A percentile compares a stretch with the other conserved stretches of the same genome.
Conservation (phyloP, 1,139 yeast species). For the Zhuliangozyma blackwelliae region DNA sequence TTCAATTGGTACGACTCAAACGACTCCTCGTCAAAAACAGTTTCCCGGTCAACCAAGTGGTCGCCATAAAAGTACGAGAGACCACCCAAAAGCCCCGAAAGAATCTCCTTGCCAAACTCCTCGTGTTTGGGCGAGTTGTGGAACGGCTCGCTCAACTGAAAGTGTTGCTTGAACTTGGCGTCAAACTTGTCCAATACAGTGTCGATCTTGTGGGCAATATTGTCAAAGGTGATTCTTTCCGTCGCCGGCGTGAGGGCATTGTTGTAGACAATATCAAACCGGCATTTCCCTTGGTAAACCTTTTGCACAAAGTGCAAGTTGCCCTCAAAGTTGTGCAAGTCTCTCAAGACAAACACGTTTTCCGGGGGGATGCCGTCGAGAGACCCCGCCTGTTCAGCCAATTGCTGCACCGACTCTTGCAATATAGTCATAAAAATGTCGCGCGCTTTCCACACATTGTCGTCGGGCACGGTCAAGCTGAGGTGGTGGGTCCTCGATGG, state of each 20-base stretch:
- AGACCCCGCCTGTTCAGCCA: slow-evolving; percentile 34
- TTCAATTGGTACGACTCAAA: slow-evolving; percentile 51
- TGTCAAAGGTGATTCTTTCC: slow-evolving; percentile 38
- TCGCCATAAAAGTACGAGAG: slow-evolving; percentile 88
- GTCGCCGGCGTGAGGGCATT: slow-evolving; percentile 36
- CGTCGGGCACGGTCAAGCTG: slow-evolving; percentile 68
- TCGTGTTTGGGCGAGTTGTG: slow-evolving; percentile 36
- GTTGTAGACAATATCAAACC: slow-evolving; percentile 67
- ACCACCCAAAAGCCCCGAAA: slow-evolving; percentile 87
- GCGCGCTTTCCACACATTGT: slow-evolving; percentile 72
- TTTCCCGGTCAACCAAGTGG: slow-evolving; percentile 72
- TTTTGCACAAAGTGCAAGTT: slow-evolving; percentile 79
- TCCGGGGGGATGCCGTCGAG: slow-evolving; percentile 38
- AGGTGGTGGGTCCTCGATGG: slow-evolving; percentile 60
- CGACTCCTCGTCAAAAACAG: slow-evolving; percentile 62
- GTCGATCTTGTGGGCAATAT: slow-evolving; percentile 38
- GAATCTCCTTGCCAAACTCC: slow-evolving; percentile 67
- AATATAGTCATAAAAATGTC: slow-evolving; percentile 70
- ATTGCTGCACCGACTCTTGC: slow-evolving; percentile 59
- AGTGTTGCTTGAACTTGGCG: slow-evolving; percentile 50
- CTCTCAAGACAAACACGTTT: slow-evolving; percentile 54
- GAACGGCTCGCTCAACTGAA: slow-evolving; percentile 57
- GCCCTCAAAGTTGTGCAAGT: slow-evolving; percentile 61
- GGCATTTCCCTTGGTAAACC: slow-evolving; percentile 68
- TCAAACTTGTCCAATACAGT: slow-evolving; percentile 41